Evolutionary conservation across 2,329 filamentous ascomycete species (phyloP), one percentile per base, ranked within the genome.

Genomic region (Colletotrichum tropicale): DNA sequence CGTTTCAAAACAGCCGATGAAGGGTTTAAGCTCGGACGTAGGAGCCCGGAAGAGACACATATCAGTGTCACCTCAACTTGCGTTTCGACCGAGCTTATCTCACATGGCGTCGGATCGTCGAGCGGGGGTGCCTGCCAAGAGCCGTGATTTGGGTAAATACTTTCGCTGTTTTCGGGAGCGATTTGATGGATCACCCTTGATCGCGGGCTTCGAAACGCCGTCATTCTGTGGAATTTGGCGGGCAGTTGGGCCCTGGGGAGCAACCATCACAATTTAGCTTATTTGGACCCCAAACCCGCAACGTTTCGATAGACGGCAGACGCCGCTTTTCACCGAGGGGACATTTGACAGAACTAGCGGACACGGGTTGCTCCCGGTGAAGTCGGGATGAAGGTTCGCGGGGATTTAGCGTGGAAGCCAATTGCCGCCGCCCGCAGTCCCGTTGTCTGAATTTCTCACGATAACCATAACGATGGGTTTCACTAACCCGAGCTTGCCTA

Each of bases 1-100:
- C 70, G 74, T 76, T 76, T 76, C 74, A 76, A 65, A 61, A 60
- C 60, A 38, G 48, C 58, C 65, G 65, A 52, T 58, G 70, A 61
- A 69, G 56, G 73, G 58, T 30, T 73, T 71, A 9, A 68, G 74
- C 74, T 76, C 70, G 74, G 74, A 60, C 74, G 56, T 21, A 18
- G 15, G 56, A 58, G 34, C 69, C 55, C 56, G 24, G 21, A 36
- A n/a, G 56, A 65, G 71, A 74, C 70, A 28, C 24, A 74, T 32
- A 52, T 73, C 56, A 55, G 70, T 60, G 34, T 76, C 70, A 74
- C 70, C 70, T 69, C 56, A 76, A 58, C 52, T 76, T 21, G 43
- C 26, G 56, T 32, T 32, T 61, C 62, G 21, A 38, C 48, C 64
- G 64, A 74, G 70, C 70, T 74, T 74, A 64, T 69, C 30, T 56